Base-by-base conservation (phyloP, 768 basidiomycete species). In the Calocybe cyanea region DNA sequence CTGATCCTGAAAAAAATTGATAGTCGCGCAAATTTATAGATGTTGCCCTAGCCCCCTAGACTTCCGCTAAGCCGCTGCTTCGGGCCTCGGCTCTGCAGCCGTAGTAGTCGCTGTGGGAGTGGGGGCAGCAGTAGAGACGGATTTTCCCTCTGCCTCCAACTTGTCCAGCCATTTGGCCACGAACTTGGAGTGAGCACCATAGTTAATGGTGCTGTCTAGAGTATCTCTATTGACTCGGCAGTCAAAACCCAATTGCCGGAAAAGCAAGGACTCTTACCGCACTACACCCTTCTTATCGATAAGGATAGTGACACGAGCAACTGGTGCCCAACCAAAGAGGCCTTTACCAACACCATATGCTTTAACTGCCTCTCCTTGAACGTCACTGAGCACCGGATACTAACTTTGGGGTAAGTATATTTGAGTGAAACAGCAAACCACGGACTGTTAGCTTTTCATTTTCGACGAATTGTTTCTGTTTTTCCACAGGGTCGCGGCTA, bases 351-450 rank as follows among this genome's bases (percentile, higher is more conserved):
- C 73, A 1, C 72, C 65, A 56, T 86, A 92, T 2, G 76, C 71
- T 56, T 81, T 78, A 52, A 81, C 72, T 2, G 76, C 81, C 45
- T 73, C 70, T 32, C 82, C 82, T 10, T 80, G 71, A 15, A 64
- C 60, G 53, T 93, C 91, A 54, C 85, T 88, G 54, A 93, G 65
- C 18, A 92, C 76, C 3, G 88, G 87, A 64, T 86, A 92, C 85
- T 87, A 17, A 24, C 19, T 21, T 15, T 42, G 30, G 13, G 18
- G 21, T 14, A 15, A 30, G 25, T 11, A 6, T 28, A 11, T 28
- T 11, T 28, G 25, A 28, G 25, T 28, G 25, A 28, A 11, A 13
- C 8, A n/a, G 4, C 17, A 15, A n/a, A 5, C 19, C 28, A 11
- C 75, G 60, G 57, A 85, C 86, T 3, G 78, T 78, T 46, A 89